Evolutionary conservation across 2,329 filamentous ascomycete species (phyloP).

Genomic region (Aspergillus pseudoglaucus): DNA sequence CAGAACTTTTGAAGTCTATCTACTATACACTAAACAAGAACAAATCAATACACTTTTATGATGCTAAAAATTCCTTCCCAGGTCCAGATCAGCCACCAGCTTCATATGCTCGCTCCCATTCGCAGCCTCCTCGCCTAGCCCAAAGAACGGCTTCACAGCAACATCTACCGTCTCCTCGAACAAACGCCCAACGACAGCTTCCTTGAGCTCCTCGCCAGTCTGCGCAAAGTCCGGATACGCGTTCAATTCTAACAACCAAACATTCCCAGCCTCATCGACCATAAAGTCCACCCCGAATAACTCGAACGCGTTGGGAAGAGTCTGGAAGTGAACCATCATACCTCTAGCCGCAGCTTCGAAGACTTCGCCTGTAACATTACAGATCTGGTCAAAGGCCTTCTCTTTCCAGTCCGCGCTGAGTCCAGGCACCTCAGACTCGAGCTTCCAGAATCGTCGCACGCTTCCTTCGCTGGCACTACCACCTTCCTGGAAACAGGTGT

Average conservation of each 20-base stretch:
- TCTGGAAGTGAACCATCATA: conserved; percentile 88
- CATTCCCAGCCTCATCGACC: conserved; percentile 57
- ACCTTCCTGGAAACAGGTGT: conserved; percentile 79
- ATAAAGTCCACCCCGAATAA: conserved; percentile 88
- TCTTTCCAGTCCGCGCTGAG: conserved; percentile 45
- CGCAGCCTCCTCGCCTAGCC: conserved; percentile 11
- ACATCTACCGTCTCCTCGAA: conserved; percentile 67
- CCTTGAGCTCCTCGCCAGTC: conserved; percentile 69
- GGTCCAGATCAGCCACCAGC: conserved; percentile 35
- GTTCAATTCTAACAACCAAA: conserved; percentile 86
- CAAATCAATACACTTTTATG: background rate
- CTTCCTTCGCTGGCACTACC: conserved; percentile 51
- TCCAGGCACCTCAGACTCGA: conserved; percentile 42
- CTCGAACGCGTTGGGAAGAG: conserved; percentile 82
- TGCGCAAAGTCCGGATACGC: conserved; percentile 94
- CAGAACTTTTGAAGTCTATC: background rate
- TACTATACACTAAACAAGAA: background rate
- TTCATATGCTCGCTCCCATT: conserved; percentile 26
- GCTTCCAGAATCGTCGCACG: conserved; percentile 68
- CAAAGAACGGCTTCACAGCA: conserved; percentile 65
- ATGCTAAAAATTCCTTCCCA: conserved; percentile 27
- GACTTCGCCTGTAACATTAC: conserved; percentile 62
- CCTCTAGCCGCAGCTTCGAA: conserved; percentile 81
- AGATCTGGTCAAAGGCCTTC: conserved; percentile 67
- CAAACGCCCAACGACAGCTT: conserved; percentile 62